Evolutionary conservation across 2,329 filamentous ascomycete genomes (phyloP), one percentile per base, ranked within the genome.

Genomic region (Neonectria sp.): DNA sequence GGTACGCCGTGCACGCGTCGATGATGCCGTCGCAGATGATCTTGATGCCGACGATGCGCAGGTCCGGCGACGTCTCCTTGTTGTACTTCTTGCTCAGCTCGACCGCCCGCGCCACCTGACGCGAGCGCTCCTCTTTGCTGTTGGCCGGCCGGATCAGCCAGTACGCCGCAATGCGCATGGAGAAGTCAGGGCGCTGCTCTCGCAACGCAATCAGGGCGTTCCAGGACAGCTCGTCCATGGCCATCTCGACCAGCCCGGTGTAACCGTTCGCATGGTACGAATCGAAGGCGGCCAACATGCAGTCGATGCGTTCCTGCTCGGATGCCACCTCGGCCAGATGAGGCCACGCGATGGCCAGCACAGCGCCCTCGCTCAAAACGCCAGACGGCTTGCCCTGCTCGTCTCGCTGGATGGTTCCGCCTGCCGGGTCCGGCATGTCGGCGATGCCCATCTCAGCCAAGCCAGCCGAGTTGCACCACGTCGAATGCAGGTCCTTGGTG

Each of bases 1-100:
- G 80, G 0, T 84, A 86, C 0, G 89, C 89, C 2, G 89, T 91
- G 77, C 89, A 91, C 0, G 86, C 87, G 70, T 91, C 89, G 55
- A 91, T 82, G 52, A 91, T 88, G 12, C 89, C 89, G 70, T 91
- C 89, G 72, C 86, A 87, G 62, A 91, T 89, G 48, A 91, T 77
- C 76, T 91, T 91, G 78, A 91, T 88, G 9, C 89, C 89, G 0
- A 86, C 85, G 21, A 91, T 79, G 9, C 86, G 86, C 61, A 83
- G 73, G 60, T 84, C 81, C 0, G 81, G 81, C 1, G 79, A 80
- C 0, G 72, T 79, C 12, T 77, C 71, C 9, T 75, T 77, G 67
- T 78, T 82, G 69, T 78, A 81, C 59, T 76, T 60, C 7, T 61
- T 64, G 21, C 79, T 79, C 40, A 88, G 74, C 61, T 84, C 83